phyloP scores from a whole-genome alignment of 305 asterid genomes.

The Fraxinus sp. region DNA sequence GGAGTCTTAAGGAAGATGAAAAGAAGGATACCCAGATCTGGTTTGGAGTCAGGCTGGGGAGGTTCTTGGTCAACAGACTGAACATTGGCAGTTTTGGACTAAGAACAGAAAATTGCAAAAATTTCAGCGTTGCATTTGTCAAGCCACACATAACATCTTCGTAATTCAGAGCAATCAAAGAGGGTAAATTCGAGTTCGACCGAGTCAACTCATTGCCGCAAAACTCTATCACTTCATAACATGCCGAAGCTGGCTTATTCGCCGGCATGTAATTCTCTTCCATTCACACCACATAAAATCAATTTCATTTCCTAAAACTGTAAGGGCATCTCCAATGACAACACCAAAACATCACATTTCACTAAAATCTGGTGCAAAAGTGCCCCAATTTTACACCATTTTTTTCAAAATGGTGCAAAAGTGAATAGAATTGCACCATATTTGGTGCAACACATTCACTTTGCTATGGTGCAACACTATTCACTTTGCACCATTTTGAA shows the following conservation, averaged over 20 bases:
- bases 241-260: slow-evolving; percentile 14
- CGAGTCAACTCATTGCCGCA: slow-evolving; percentile 36
- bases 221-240: background rate
- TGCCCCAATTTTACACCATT: no score
- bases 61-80: slow-evolving; percentile 83
- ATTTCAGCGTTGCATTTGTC: slow-evolving; percentile 32
- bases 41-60: slow-evolving; percentile 66
- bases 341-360: no score
- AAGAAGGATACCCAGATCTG: slow-evolving; percentile 30
- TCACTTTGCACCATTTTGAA: no score
- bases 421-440: no score
- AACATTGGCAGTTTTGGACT: slow-evolving; percentile 93
- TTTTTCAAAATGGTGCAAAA: no score
- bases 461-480: no score
- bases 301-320: background rate
- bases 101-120: slow-evolving; percentile 48
- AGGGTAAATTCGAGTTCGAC: slow-evolving; percentile 40
- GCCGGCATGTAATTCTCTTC: slow-evolving; percentile 28
- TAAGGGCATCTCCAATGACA: no score
- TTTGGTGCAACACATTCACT: no score
- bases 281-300: slow-evolving; percentile 27
- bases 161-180: slow-evolving; percentile 40
- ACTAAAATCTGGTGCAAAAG: no score
- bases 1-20: background rate
- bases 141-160: slow-evolving; percentile 28